Evolutionary conservation across 176 grass and related monocot species (phyloP).

Genomic region (Rhipidocladum racemiflorum): DNA sequence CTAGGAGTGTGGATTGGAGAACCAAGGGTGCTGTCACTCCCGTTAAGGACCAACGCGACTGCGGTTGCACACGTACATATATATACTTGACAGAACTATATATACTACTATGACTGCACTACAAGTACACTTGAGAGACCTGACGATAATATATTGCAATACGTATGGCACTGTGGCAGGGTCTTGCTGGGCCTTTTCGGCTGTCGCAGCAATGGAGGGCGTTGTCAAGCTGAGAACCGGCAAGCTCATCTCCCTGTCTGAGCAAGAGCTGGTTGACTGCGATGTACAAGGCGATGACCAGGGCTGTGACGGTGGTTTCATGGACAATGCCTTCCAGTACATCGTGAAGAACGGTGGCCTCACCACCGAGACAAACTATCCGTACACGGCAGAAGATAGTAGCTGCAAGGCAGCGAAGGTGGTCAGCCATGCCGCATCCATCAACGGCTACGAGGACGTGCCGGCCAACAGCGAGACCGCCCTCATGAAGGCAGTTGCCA

Average conservation of each 20-base stretch:
- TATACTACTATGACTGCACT: neutral
- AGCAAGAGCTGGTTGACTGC: neutral
- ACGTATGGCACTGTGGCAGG: neutral
- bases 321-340: neutral
- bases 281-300: neutral
- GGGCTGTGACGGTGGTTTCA: neutral
- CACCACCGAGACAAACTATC: neutral
- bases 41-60: neutral
- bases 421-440: neutral
- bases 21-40: neutral
- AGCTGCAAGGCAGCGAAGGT: neutral
- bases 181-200: neutral
- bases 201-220: neutral
- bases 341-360: neutral
- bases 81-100: neutral
- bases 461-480: neutral
- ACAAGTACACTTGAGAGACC: neutral
- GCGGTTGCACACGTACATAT: neutral
- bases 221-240: neutral
- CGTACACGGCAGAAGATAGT: neutral
- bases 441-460: neutral
- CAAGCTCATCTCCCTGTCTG: neutral
- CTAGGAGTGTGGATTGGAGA: neutral
- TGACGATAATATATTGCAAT: neutral
- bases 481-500: neutral